These are phyloP conservation scores for Cymbopogon citratus DNA, from an alignment of 176 grass and related monocot species.

Conservation along the genomic window DNA sequence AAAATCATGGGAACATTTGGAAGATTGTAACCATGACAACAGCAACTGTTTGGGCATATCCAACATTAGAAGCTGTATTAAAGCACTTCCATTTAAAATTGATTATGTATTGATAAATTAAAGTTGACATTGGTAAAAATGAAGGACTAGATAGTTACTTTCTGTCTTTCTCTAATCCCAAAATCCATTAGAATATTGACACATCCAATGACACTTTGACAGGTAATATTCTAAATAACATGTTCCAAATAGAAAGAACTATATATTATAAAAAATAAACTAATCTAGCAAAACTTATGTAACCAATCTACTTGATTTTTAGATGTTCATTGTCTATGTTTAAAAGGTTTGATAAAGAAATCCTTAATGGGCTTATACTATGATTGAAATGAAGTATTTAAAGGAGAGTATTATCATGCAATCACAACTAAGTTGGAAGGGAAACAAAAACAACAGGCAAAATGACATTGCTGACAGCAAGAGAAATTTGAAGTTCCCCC, in stretches of 20 bases:
- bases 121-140: background rate
- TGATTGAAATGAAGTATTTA: background rate
- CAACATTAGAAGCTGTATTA: slow-evolving; percentile 5
- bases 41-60: background rate
- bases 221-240: background rate
- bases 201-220: background rate
- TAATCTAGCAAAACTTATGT: background rate
- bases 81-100: background rate
- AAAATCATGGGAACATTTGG: background rate
- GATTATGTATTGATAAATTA: background rate
- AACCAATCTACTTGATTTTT: background rate
- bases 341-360: background rate
- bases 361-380: background rate
- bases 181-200: background rate
- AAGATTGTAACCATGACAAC: background rate
- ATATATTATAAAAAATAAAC: background rate
- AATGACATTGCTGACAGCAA: background rate
- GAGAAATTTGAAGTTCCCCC: background rate
- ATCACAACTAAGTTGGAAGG: background rate
- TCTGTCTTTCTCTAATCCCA: background rate
- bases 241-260: background rate
- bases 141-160: background rate
- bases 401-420: background rate
- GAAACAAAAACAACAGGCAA: background rate
- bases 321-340: background rate